Percentiles rank a stretch among this genome's conserved stretches.
These are phyloP conservation scores for Lavandula angustifolia DNA, from an alignment of 257 asterid species.

Conservation along the genomic window DNA sequence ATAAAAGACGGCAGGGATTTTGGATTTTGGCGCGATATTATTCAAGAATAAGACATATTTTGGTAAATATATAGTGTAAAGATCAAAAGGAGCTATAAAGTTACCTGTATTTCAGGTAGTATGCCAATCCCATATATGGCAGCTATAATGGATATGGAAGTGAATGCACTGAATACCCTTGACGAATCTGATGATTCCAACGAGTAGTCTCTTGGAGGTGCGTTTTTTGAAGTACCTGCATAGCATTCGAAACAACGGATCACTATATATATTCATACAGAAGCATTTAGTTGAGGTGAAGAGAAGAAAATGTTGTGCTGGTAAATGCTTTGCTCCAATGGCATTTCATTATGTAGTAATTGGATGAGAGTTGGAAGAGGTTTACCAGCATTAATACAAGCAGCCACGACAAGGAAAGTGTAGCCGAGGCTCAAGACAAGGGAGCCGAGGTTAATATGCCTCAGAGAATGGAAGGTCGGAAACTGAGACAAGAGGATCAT, in stretches of 20 bases:
- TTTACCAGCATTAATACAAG: conserved; percentile 81
- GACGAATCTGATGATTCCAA: conserved; percentile 62
- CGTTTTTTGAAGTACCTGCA: conserved; percentile 67
- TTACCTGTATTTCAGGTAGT: conserved; percentile 92
- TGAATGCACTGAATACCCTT: conserved; percentile 70
- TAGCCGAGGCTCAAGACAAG: conserved; percentile 83
- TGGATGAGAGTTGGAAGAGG: conserved; percentile 1
- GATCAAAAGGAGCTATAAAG: neutral
- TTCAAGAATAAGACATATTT: too few relatives aligned
- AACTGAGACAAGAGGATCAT: conserved; percentile 91
- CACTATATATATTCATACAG: neutral
- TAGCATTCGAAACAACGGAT: conserved; percentile 16
- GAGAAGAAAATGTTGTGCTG: neutral
- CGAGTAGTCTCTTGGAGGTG: conserved; percentile 85
- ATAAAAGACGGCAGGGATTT: too few relatives aligned
- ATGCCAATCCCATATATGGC: conserved; percentile 94
- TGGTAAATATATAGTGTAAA: neutral
- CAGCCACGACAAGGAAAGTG: conserved; percentile 84
- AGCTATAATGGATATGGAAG: conserved; percentile 91
- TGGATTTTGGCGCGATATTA: too few relatives aligned
- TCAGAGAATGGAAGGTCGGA: conserved; percentile 95
- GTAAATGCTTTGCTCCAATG: neutral
- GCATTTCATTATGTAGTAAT: neutral
- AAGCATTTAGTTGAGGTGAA: too few relatives aligned
- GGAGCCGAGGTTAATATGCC: conserved; percentile 81